Conservation (phyloP, 1,284 basidiomycete genomes). For the Apiotrichum montevideense region DNA sequence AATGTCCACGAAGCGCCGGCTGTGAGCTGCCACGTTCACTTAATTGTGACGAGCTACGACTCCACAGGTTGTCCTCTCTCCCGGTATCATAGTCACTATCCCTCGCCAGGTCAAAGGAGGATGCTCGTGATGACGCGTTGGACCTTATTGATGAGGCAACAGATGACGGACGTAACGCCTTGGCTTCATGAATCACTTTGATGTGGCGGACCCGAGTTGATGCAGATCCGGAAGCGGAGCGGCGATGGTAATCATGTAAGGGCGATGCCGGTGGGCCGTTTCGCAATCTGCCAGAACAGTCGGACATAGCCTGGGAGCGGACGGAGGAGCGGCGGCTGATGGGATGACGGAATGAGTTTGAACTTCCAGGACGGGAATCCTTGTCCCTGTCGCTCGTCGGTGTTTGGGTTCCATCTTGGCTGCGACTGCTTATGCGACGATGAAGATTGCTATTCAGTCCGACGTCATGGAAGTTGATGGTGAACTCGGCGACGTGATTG, state of each 20-base stretch:
- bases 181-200: constrained; percentile 37
- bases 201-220: constrained; percentile 38
- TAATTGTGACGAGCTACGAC: not conserved
- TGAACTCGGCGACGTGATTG: constrained; percentile 25
- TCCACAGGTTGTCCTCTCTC: constrained; percentile 18
- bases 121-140: constrained; percentile 27
- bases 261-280: constrained; percentile 26
- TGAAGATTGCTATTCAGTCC: constrained; percentile 23
- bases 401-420: constrained; percentile 42
- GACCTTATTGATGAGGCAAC: constrained; percentile 36
- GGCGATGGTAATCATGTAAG: constrained; percentile 40
- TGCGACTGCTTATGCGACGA: constrained; percentile 33
- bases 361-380: constrained; percentile 33
- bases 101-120: constrained; percentile 2
- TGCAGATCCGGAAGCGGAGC: constrained; percentile 33
- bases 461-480: constrained; percentile 28
- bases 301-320: constrained; percentile 31
- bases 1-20: constrained; percentile 15
- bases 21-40: too few species aligned
- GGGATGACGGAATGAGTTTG: constrained; percentile 25
- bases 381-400: constrained; percentile 43
- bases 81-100: constrained; percentile 30
- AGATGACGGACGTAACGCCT: constrained; percentile 28
- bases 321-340: constrained; percentile 25
- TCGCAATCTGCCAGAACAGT: constrained; percentile 18